Evolutionary conservation across 306 rosid genomes (phyloP), one percentile per base, ranked within the genome.

Genomic region (Luffa aegyptiaca): DNA sequence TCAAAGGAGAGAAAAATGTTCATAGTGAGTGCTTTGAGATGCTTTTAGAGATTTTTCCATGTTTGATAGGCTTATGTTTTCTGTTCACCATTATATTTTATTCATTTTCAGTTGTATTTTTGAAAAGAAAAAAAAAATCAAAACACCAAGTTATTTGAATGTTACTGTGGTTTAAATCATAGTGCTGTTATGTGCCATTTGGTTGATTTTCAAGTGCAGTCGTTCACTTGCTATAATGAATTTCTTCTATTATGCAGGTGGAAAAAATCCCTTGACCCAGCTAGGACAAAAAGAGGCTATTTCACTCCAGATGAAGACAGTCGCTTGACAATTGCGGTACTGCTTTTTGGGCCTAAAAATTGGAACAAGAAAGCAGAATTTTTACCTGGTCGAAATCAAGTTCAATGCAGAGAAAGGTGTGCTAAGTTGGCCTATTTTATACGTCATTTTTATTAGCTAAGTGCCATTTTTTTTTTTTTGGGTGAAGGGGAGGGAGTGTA

Each of bases 361-460:
- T 95, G 97, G 99, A 89, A 86, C 81, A 92, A 88, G 83, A 89
- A 86, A 83, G 97, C 99, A 64, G 90, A 89, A 59, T 95, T 82
- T 84, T 88, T 95, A 75, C 96, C 93, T 42, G 97, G 99, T 58
- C 90, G 99, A 78, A 92, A 86, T 78, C 97, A 93, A 85, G 88
- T 92, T 84, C 99, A 95, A 85, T 91, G 97, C 77, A 89, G 99
- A 86, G 99, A 95, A 83, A 95, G 99, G 99, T 95, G 88, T 51
- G 68, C 37, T 66, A 74, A 26, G 55, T 16, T 49, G 31, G 31
- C 31, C 31, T 18, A 37, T 65, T 16, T 65, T 65, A 26, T 61
- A 33, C 76, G 2, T 9, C 2, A 26, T n/a, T 41, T 44, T 70
- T 20, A 41, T 42, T 42, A n/a, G 8, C 17, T 44, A 12, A 44